Evolutionary conservation across 202 grass and related monocot species (phyloP).

Genomic region (Schoenoplectus tabernaemontani): DNA sequence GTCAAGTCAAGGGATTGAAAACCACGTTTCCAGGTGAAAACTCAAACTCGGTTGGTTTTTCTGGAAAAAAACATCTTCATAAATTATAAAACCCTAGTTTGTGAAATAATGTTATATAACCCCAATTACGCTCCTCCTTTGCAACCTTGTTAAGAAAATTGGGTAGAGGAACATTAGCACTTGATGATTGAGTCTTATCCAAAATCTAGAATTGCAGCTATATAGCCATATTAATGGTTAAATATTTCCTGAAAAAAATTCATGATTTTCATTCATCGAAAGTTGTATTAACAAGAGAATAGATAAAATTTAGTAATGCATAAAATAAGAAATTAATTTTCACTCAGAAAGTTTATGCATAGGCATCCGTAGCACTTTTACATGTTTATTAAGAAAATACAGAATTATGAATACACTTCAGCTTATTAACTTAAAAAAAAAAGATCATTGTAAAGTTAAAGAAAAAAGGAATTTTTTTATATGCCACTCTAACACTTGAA

Average conservation of each 20-base stretch:
- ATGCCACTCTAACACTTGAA: too few relatives aligned
- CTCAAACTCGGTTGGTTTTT: not conserved
- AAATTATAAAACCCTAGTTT: not conserved
- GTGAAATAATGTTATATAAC: not conserved
- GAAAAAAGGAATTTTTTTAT: not conserved
- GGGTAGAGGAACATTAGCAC: not conserved
- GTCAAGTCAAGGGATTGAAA: slow-evolving; percentile 1
- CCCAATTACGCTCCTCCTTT: not conserved
- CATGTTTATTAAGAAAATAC: not conserved
- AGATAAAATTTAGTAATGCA: not conserved
- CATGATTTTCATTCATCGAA: not conserved
- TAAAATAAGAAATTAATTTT: not conserved
- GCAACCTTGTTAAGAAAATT: not conserved
- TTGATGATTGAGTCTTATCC: not conserved
- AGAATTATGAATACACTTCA: not conserved
- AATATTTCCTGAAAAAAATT: not conserved
- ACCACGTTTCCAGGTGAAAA: not conserved
- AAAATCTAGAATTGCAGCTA: not conserved
- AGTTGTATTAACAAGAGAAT: too few relatives aligned
- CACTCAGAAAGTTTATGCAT: not conserved
- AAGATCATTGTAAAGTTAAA: not conserved
- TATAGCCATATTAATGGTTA: not conserved
- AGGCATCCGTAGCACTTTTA: not conserved
- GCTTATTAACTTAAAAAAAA: not conserved
- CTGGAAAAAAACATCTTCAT: not conserved